Percentiles rank a stretch among this genome's conserved stretches.
Evolutionary conservation across 495 filamentous ascomycete species (phyloP).

Genomic region (Aspergillus sclerotiicarbonarius): DNA sequence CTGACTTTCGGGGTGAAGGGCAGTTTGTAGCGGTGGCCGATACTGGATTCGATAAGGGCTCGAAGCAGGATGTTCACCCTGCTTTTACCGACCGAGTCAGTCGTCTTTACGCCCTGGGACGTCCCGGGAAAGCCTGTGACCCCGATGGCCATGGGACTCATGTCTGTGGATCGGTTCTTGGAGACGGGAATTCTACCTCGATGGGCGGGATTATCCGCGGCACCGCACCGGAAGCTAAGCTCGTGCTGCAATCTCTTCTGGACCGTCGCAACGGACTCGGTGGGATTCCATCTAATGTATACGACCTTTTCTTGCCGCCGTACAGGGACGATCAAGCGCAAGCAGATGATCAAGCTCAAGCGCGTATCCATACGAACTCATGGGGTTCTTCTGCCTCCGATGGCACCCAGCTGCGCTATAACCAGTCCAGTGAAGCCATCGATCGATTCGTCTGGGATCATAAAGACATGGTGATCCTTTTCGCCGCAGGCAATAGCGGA

Average conservation of each 20-base stretch:
- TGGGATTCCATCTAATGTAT: conserved; percentile 1
- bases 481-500: conserved; percentile 1
- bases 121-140: not conserved
- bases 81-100: conserved; percentile 1
- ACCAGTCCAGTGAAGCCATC: not conserved
- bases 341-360: not conserved
- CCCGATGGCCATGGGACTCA: conserved; percentile 10
- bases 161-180: conserved; percentile 9
- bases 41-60: conserved; percentile 6
- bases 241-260: conserved; percentile 3
- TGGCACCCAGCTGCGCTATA: not conserved
- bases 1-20: not conserved
- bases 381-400: conserved; percentile 1
- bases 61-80: not conserved
- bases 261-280: conserved; percentile 1
- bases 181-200: not conserved
- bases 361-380: conserved; percentile 10
- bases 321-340: not conserved
- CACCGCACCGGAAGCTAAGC: not conserved
- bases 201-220: conserved; percentile 1
- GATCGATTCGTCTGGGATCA: conserved; percentile 9
- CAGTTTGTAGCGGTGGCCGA: conserved; percentile 6
- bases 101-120: conserved; percentile 2
- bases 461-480: conserved; percentile 5
- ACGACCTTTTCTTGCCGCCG: not conserved